These are phyloP conservation scores for Podospora didyma DNA, from an alignment of 495 filamentous ascomycete genomes.

Conservation along the genomic window DNA sequence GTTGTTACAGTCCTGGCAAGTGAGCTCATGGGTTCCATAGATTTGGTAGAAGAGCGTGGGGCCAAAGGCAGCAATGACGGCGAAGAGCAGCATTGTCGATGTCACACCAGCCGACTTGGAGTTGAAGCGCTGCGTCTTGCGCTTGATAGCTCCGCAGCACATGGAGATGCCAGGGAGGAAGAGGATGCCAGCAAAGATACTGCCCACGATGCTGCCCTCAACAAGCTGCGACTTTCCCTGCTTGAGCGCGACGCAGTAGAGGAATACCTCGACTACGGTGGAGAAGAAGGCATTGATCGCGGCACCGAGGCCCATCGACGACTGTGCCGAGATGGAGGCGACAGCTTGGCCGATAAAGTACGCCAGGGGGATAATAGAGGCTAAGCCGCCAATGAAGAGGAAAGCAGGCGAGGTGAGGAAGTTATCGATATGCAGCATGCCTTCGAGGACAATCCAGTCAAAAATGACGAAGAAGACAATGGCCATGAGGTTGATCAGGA, in stretches of 20 bases:
- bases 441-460: slow-evolving; percentile 76
- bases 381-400: slow-evolving; percentile 77
- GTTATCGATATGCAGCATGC: slow-evolving; percentile 61
- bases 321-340: slow-evolving; percentile 98
- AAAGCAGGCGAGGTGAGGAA: slow-evolving; percentile 75
- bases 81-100: slow-evolving; percentile 97
- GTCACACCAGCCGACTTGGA: slow-evolving; percentile 95
- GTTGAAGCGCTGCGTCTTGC: slow-evolving; percentile 98
- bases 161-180: slow-evolving; percentile 97
- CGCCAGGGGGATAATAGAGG: slow-evolving; percentile 94
- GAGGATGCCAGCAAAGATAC: slow-evolving; percentile 94
- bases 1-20: slow-evolving; percentile 71
- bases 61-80: slow-evolving; percentile 93
- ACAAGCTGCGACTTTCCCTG: slow-evolving; percentile 92
- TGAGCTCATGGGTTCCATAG: slow-evolving; percentile 94
- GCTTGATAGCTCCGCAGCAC: slow-evolving; percentile 97
- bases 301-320: slow-evolving; percentile 98
- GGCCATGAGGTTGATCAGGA: slow-evolving; percentile 92
- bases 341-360: slow-evolving; percentile 99
- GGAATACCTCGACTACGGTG: slow-evolving; percentile 96
- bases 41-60: slow-evolving; percentile 99
- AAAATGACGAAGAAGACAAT: slow-evolving; percentile 89
- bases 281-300: slow-evolving; percentile 99
- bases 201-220: slow-evolving; percentile 94
- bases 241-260: slow-evolving; percentile 91